Percentiles rank a stretch among this genome's conserved stretches.
Evolutionary conservation across 768 basidiomycete genomes (phyloP).

Genomic region (Rhizopogon sp.): DNA sequence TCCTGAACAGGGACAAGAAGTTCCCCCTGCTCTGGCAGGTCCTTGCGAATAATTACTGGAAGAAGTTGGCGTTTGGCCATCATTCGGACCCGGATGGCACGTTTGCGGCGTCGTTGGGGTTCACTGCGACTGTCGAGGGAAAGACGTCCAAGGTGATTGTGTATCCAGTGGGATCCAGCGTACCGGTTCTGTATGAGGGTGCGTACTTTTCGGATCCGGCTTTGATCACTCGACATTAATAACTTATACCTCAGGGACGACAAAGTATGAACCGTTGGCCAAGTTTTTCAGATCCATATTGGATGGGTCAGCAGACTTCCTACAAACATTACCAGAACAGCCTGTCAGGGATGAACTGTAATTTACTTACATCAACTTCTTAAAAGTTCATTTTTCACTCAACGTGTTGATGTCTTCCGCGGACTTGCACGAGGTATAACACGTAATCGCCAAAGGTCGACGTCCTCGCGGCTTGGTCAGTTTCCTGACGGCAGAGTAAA

Average conservation of each 20-base stretch:
- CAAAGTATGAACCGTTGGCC: slow-evolving; percentile 70
- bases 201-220: slow-evolving; percentile 4
- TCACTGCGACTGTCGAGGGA: slow-evolving; percentile 44
- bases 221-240: not conserved
- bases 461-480: not conserved
- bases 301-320: slow-evolving; percentile 61
- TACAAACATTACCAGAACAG: slow-evolving; percentile 32
- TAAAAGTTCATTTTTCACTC: not conserved
- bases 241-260: slow-evolving; percentile 39
- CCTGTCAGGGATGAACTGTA: slow-evolving; percentile 26
- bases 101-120: slow-evolving; percentile 52
- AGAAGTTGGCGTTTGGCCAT: slow-evolving; percentile 55
- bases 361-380: slow-evolving; percentile 1
- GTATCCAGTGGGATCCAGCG: slow-evolving; percentile 57
- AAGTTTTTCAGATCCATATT: slow-evolving; percentile 70
- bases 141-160: slow-evolving; percentile 66
- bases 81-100: slow-evolving; percentile 64
- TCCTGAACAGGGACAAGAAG: slow-evolving; percentile 71
- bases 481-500: not conserved
- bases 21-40: slow-evolving; percentile 79
- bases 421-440: not conserved
- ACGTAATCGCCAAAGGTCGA: not conserved
- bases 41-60: slow-evolving; percentile 66
- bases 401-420: not conserved
- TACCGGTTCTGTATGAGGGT: slow-evolving; percentile 68